Conservation (phyloP, 129 eudicot genomes). For the Chrysanthemum makinoi region DNA sequence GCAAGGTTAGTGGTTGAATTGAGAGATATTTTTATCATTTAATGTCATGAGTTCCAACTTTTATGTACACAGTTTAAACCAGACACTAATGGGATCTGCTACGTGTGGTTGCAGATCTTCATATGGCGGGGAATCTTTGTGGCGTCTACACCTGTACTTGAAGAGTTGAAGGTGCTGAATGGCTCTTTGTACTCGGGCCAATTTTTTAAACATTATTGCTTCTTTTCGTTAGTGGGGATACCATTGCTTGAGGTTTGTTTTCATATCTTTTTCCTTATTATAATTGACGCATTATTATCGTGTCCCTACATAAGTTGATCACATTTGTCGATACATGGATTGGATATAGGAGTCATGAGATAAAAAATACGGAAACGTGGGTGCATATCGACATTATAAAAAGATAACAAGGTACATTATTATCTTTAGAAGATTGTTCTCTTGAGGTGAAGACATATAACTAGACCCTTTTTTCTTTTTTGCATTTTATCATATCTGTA, state of each 20-base stretch:
- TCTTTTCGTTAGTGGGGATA: slow-evolving; percentile 88
- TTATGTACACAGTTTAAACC: too few species aligned
- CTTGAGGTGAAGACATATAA: slow-evolving; percentile 14
- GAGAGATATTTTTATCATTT: too few species aligned
- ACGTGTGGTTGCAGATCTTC: too few species aligned
- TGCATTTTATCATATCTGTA: too few species aligned
- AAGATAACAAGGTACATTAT: slow-evolving; percentile 65
- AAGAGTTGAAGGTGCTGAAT: slow-evolving; percentile 85
- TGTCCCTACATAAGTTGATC: neutral
- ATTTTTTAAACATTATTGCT: slow-evolving; percentile 76
- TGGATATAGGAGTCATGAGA: slow-evolving; percentile 94
- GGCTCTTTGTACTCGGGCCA: slow-evolving; percentile 91
- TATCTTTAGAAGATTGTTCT: neutral
- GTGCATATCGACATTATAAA: slow-evolving; percentile 64
- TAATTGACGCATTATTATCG: neutral
- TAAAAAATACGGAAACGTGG: slow-evolving; percentile 72
- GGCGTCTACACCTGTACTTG: slow-evolving; percentile 73
- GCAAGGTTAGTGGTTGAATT: slow-evolving; percentile 59
- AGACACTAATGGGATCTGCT: slow-evolving; percentile 8
- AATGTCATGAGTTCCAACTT: too few species aligned
- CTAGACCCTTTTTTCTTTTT: too few species aligned
- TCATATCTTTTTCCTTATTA: neutral
- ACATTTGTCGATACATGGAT: slow-evolving; percentile 13
- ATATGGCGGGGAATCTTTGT: slow-evolving; percentile 69
- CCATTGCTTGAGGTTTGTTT: slow-evolving; percentile 84